Percentiles rank a stretch among this genome's conserved stretches.
These are phyloP conservation scores for Fusarium camptoceras DNA, from an alignment of 2,329 filamentous ascomycete genomes.

Conservation along the genomic window DNA sequence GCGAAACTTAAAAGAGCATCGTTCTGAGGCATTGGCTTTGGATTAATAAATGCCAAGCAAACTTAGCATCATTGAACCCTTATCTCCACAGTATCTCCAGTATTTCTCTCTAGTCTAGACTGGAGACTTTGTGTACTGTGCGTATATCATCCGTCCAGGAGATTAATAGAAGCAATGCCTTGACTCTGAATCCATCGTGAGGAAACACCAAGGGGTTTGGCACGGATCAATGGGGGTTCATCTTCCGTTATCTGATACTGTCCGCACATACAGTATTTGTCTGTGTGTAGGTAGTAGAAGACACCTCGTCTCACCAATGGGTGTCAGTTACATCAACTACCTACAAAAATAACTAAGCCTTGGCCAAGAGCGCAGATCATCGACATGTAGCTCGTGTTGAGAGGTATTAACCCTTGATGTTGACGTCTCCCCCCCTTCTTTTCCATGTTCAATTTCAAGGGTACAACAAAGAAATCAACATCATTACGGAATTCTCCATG, in stretches of 20 bases:
- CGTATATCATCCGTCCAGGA: constrained; percentile 4
- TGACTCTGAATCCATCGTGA: neutral
- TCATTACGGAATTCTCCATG: neutral
- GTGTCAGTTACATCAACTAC: constrained; percentile 6
- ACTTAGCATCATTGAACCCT: constrained; percentile 29
- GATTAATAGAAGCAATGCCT: constrained; percentile 13
- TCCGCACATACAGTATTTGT: neutral
- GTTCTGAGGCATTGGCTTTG: neutral
- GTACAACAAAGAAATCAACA: constrained; percentile 1
- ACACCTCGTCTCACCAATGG: neutral
- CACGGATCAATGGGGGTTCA: constrained; percentile 7
- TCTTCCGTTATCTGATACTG: neutral
- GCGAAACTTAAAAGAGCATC: neutral
- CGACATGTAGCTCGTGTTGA: neutral
- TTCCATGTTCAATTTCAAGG: neutral
- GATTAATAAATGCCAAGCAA: constrained; percentile 19
- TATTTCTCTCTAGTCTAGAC: constrained; percentile 13
- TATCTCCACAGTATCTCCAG: constrained; percentile 29
- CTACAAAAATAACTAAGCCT: constrained; percentile 19
- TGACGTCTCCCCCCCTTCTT: constrained; percentile 1
- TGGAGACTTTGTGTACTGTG: constrained; percentile 9
- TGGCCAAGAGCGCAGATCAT: constrained; percentile 14
- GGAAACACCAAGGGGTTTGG: constrained; percentile 2
- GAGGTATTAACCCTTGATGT: neutral
- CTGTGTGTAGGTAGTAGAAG: neutral